Evolutionary conservation across 257 asterid species (phyloP).

Genomic region (Solanum piurae): DNA sequence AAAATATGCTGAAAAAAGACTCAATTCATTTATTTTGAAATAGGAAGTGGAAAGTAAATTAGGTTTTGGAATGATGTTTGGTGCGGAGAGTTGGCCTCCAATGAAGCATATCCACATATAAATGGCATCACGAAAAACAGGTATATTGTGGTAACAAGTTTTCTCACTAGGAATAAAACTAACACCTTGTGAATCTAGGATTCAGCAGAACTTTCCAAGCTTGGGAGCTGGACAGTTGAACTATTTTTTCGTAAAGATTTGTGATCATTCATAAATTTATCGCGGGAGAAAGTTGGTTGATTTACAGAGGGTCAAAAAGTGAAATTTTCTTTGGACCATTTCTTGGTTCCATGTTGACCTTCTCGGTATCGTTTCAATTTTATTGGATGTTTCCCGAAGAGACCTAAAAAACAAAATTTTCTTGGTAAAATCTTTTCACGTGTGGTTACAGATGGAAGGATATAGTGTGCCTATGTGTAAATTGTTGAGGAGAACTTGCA

Average conservation of each 20-base stretch:
- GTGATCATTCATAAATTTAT: not conserved
- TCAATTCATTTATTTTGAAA: not conserved
- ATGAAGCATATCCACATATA: not conserved
- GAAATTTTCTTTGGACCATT: not conserved
- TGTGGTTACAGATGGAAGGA: not conserved
- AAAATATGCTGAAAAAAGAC: not conserved
- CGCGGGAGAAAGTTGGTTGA: not conserved
- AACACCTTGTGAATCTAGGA: not conserved
- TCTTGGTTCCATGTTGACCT: not conserved
- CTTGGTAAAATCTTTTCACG: not conserved
- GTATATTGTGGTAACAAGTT: not conserved
- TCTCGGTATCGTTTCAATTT: not conserved
- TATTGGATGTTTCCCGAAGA: not conserved
- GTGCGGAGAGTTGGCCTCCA: not conserved
- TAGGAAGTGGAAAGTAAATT: not conserved
- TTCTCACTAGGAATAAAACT: not conserved
- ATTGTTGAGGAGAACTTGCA: not conserved
- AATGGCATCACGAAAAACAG: not conserved
- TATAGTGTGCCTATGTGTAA: not conserved
- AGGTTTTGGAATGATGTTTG: not conserved
- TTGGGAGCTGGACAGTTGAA: not conserved
- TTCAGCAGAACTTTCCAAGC: not conserved
- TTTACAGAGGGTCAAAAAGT: not conserved
- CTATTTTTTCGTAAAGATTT: not conserved
- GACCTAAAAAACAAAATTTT: not conserved